Evolutionary conservation across 75 land plant genomes (phyloP).

Genomic region (Picea sitchensis): DNA sequence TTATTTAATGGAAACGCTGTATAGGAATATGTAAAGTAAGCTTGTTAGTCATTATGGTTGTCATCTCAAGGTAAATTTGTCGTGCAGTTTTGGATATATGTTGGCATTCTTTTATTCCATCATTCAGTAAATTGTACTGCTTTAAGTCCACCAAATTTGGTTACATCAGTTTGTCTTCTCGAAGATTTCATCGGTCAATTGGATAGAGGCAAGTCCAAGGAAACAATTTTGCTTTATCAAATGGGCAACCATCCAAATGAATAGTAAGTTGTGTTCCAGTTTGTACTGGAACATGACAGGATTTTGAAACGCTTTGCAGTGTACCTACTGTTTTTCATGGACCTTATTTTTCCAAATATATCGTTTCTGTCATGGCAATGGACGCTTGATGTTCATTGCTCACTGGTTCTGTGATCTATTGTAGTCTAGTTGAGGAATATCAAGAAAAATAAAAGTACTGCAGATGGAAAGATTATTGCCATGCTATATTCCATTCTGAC

Average conservation of each 20-base stretch:
- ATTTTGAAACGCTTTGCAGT: not conserved
- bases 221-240: too few species aligned
- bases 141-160: not conserved
- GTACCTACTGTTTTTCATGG: not conserved
- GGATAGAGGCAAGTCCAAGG: not conserved
- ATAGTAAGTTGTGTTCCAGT: not conserved
- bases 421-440: too few species aligned
- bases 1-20: not conserved
- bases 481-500: not conserved
- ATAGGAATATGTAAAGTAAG: constrained; percentile 3
- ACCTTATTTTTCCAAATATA: not conserved
- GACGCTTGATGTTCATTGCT: not conserved
- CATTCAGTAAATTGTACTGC: not conserved
- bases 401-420: not conserved
- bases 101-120: not conserved
- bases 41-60: not conserved
- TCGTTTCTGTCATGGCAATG: not conserved
- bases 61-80: not conserved
- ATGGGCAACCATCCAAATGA: too few species aligned
- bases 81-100: too few species aligned
- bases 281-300: not conserved
- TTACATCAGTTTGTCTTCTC: not conserved
- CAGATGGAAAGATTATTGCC: not conserved
- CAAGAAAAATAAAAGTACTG: not conserved
- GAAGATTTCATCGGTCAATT: not conserved